phyloP scores from a whole-genome alignment of 495 filamentous ascomycete species.

The Penicillium waksmanii region DNA sequence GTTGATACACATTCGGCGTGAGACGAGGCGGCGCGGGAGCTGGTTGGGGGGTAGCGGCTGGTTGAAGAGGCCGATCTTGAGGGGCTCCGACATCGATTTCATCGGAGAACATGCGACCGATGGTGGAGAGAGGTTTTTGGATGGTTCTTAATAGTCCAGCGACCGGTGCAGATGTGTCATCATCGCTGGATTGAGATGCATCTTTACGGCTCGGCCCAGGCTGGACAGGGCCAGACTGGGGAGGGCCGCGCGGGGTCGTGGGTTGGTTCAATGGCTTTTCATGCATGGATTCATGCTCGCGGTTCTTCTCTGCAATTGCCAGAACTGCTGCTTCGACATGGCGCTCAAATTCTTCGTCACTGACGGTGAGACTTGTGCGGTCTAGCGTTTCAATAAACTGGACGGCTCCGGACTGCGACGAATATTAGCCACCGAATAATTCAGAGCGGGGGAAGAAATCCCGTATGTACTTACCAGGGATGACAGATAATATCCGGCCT shows the following conservation, averaged over 20 bases:
- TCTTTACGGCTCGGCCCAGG: conserved; percentile 46
- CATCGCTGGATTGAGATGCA: conserved; percentile 49
- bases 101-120: conserved; percentile 97
- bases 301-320: conserved; percentile 90
- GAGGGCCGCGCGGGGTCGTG: conserved; percentile 23
- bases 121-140: conserved; percentile 86
- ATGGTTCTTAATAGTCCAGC: conserved; percentile 88
- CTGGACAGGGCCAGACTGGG: conserved; percentile 35
- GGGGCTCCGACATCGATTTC: conserved; percentile 50
- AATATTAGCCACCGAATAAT: conserved; percentile 11
- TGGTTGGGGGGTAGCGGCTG: conserved; percentile 61
- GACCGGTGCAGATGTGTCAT: conserved; percentile 74
- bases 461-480: conserved; percentile 66
- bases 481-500: conserved; percentile 97
- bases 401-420: conserved; percentile 80
- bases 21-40: conserved; percentile 57
- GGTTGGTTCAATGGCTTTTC: conserved; percentile 52
- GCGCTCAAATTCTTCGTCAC: conserved; percentile 91
- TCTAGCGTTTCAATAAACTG: conserved; percentile 97
- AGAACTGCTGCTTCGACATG: conserved; percentile 96
- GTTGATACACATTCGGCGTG: conserved; percentile 59
- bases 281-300: conserved; percentile 56
- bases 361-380: conserved; percentile 88
- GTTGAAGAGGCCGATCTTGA: conserved; percentile 46
- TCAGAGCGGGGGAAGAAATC: not conserved